Base-by-base conservation (phyloP, 768 basidiomycete genomes). In the Suillus variegatus region DNA sequence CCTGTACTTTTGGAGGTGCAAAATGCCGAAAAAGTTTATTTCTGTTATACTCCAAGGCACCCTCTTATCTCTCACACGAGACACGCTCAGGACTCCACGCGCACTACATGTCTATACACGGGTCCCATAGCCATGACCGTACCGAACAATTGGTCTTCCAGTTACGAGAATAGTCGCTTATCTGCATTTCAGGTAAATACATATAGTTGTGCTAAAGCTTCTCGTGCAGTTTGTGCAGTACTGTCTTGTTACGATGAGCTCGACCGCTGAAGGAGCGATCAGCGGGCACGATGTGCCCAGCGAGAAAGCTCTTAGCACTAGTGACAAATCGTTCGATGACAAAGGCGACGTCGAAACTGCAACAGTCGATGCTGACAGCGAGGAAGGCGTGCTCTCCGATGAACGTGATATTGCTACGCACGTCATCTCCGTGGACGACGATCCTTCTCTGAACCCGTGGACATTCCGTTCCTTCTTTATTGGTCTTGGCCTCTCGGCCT, bases 391-490 rank as follows among this genome's bases (percentile, higher is more conserved):
- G 20, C 75, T 83, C 36, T 70, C 76, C 60, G 70, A 78, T 64
- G 81, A 81, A 68, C 78, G 79, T 41, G 82, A 81, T 65, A 77
- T 83, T 51, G 80, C 75, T 60, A 82, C 82, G 0, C 77, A 79
- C 69, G 73, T 84, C 41, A 79, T 84, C 65, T 74, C 72, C 13
- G 70, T 82, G 52, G 72, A 76, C 14, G 84, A 85, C 69, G 84
- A 84, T 67, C 79, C 81, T 7, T 74, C 80, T 4, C 69, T 81
- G 66, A 83, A 78, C 63, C 79, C 80, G 32, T 84, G 82, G 81
- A 82, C 84, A 4, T 65, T 83, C 61, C 81, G 83, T n/a, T 74
- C 80, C 3, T 79, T 82, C 64, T 67, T 85, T 64, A 75, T 85
- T 56, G 84, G 82, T 41, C 73, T 82, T 52, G 82, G 82, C 6